These are phyloP conservation scores for Annulohypoxylon nitens DNA, from an alignment of 495 filamentous ascomycete genomes.

Conservation along the genomic window DNA sequence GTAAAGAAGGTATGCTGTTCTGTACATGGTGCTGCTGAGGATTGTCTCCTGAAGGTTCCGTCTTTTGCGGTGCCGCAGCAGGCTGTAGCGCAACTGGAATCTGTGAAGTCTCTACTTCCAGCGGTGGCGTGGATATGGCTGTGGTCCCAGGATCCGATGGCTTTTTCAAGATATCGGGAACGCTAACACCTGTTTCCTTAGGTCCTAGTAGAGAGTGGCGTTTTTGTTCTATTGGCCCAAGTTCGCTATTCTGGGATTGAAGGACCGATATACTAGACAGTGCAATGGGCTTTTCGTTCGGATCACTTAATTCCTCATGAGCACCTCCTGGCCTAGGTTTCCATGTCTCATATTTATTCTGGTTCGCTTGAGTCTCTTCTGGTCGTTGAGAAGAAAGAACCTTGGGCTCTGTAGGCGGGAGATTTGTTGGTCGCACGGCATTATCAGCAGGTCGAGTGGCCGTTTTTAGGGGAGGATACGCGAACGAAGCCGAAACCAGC, in stretches of 20 bases:
- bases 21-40: constrained; percentile 10
- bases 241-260: constrained; percentile 46
- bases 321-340: constrained; percentile 42
- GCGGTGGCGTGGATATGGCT: constrained; percentile 5
- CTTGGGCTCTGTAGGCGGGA: constrained; percentile 24
- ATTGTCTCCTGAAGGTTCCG: constrained; percentile 8
- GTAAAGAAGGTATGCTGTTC: constrained; percentile 1
- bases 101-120: constrained; percentile 11
- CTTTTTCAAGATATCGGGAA: constrained; percentile 31
- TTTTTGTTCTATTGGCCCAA: constrained; percentile 38
- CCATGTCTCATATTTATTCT: constrained; percentile 53
- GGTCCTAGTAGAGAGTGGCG: constrained; percentile 37
- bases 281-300: constrained; percentile 32
- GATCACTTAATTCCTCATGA: constrained; percentile 25
- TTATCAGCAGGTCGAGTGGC: constrained; percentile 8
- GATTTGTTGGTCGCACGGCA: constrained; percentile 10
- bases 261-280: constrained; percentile 41
- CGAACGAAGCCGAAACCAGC: constrained; percentile 48
- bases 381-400: constrained; percentile 39
- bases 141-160: constrained; percentile 32
- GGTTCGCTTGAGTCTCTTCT: constrained; percentile 15
- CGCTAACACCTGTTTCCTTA: neutral
- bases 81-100: constrained; percentile 37
- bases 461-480: constrained; percentile 42
- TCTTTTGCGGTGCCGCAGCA: constrained; percentile 20